Conservation (phyloP, 2,329 filamentous ascomycete species). For the Paraphaeosphaeria minitans region DNA sequence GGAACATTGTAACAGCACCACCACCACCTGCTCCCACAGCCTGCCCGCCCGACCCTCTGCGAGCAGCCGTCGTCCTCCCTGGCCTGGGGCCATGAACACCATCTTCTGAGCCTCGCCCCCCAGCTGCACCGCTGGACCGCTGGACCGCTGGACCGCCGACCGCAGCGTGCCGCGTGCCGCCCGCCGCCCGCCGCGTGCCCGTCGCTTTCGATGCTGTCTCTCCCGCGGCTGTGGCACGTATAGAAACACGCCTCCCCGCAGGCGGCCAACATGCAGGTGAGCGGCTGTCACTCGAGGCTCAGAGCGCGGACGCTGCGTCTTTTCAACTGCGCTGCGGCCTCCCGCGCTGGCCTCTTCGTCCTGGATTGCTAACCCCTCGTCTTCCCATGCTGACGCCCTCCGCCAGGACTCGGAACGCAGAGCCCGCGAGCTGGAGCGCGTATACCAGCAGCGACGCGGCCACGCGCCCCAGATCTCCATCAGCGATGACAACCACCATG, state of each 20-base stretch:
- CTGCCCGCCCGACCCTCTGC: conserved; percentile 11
- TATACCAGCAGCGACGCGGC: conserved; percentile 60
- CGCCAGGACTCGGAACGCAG: conserved; percentile 45
- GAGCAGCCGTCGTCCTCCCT: conserved; percentile 9
- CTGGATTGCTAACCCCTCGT: not conserved
- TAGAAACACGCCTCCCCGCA: conserved; percentile 8
- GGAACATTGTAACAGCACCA: not conserved
- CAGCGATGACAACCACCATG: conserved; percentile 90
- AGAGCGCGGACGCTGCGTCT: not conserved
- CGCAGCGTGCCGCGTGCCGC: conserved; percentile 14
- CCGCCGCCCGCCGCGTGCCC: conserved; percentile 15
- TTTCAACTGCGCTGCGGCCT: conserved; percentile 13
- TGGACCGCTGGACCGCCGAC: conserved; percentile 12
- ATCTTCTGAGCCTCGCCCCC: conserved; percentile 15
- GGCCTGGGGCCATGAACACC: conserved; percentile 15
- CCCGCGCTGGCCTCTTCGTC: conserved; percentile 7
- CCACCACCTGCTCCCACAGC: not conserved
- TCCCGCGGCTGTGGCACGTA: conserved; percentile 11
- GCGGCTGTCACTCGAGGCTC: conserved; percentile 1
- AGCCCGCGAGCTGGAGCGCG: conserved; percentile 53
- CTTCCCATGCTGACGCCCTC: conserved; percentile 36
- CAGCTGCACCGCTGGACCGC: conserved; percentile 10
- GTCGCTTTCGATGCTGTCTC: conserved; percentile 16
- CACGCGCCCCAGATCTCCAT: conserved; percentile 70
- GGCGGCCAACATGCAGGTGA: conserved; percentile 18